Base-by-base conservation (phyloP, 768 basidiomycete genomes). In the Trametes cubensis region DNA sequence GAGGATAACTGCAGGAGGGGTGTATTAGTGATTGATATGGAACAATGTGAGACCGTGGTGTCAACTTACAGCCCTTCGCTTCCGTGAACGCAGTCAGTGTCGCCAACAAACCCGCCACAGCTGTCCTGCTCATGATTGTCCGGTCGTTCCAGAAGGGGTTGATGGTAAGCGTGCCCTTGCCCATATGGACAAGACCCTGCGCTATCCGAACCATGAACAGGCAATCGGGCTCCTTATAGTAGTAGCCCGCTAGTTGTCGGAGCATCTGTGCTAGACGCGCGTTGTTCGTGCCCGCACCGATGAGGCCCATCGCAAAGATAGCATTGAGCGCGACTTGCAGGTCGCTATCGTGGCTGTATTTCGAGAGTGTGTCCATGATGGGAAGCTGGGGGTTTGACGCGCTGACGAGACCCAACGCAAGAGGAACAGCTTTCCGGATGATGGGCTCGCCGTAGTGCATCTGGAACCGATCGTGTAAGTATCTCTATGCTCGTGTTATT, bases 261-360 rank as follows among this genome's bases (percentile, higher is more conserved):
- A 99, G 84, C 96, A 99, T 97, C 77, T 99, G 97, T 14, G 90
- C 96, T 41, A 99, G 82, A 41, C 95, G 87, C 15, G 97, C 97
- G 67, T 99, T 98, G 76, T 99, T 99, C n/a, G 94, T 95, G 34
- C 97, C 97, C 2, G 96, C 96, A 30, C 97, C 97, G 54, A 98
- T 90, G 25, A 99, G 83, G 62, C 97, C 97, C 96, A 99, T 98
- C 2, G 95, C 95, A 69, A 98, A 92, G 77, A 99, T 98, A 26
- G 97, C 93, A 70, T 98, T 98, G 53, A 94, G 84, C 0, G 96
- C 97, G 11, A 99, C 97, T 45, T 86, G 82, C n/a, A 98, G 86
- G 76, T 99, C 97, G 70, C 92, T 95, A 80, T 99, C 96, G 79
- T 99, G 97, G 62, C 94, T 96, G 78, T 99, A 99, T 75, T 96